Conservation (phyloP, 1,139 yeast genomes). For the Pichia inconspicua region DNA sequence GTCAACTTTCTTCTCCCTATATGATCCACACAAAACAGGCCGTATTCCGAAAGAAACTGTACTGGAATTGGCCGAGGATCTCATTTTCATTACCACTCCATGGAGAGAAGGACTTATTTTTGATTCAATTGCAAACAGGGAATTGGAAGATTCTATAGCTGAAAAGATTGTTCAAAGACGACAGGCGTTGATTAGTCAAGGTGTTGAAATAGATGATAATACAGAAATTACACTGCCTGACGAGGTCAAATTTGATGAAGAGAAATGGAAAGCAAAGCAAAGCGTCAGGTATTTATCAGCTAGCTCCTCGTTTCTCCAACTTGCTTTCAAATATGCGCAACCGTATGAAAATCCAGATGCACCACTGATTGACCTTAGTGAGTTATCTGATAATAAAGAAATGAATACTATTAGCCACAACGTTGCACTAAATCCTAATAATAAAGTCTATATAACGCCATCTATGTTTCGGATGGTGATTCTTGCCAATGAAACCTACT, state of each 20-base stretch:
- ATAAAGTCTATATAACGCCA: conserved; percentile 67
- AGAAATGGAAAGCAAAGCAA: conserved; percentile 60
- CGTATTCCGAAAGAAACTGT: conserved; percentile 72
- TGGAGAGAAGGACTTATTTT: conserved; percentile 64
- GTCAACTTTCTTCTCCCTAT: conserved; percentile 70
- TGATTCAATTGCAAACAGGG: conserved; percentile 52
- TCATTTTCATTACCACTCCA: conserved; percentile 73
- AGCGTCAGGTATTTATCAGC: conserved; percentile 77
- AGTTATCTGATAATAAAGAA: conserved; percentile 15
- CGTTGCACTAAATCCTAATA: conserved; percentile 72
- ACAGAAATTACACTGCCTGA: conserved; percentile 44
- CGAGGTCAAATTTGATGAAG: conserved; percentile 54
- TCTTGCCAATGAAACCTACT: conserved; percentile 89
- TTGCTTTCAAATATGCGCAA: conserved; percentile 87
- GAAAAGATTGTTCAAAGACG: conserved; percentile 41
- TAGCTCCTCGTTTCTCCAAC: conserved; percentile 76
- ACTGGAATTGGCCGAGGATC: conserved; percentile 77
- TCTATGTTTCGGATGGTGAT: conserved; percentile 95
- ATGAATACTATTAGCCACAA: conserved; percentile 41
- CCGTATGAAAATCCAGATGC: conserved; percentile 47
- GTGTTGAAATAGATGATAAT: conserved; percentile 24
- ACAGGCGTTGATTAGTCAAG: conserved; percentile 25
- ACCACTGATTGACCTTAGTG: conserved; percentile 34
- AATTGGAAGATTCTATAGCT: conserved; percentile 59
- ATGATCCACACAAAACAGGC: conserved; percentile 55